Conservation (phyloP, 768 basidiomycete genomes). For the Pulveroboletus frians region DNA sequence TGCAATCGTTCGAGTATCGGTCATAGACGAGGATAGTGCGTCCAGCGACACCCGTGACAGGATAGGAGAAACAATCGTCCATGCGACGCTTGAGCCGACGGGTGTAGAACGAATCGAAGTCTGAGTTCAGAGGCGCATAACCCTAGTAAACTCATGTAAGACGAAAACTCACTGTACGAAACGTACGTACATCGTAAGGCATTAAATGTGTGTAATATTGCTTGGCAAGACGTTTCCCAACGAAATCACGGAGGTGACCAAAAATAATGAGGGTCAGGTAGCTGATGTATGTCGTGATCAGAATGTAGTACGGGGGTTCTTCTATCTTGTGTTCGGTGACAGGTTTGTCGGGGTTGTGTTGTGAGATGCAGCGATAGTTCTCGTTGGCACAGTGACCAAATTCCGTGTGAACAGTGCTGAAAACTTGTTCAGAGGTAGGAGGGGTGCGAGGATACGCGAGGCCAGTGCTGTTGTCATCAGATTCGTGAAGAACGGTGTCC, state of each 20-base stretch:
- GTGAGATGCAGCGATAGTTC: slow-evolving; percentile 61
- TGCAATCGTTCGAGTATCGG: slow-evolving; percentile 77
- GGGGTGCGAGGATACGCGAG: slow-evolving; percentile 59
- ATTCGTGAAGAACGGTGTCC: slow-evolving; percentile 57
- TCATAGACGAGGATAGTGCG: slow-evolving; percentile 86
- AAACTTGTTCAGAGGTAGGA: slow-evolving; percentile 76
- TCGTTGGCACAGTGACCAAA: slow-evolving; percentile 88
- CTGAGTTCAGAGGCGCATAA: slow-evolving; percentile 93
- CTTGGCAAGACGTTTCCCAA: slow-evolving; percentile 79
- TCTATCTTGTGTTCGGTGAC: slow-evolving; percentile 57
- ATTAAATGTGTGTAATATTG: slow-evolving; percentile 75
- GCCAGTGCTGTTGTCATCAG: slow-evolving; percentile 49
- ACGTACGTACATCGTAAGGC: slow-evolving; percentile 68
- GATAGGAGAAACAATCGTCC: slow-evolving; percentile 92
- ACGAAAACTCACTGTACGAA: not conserved
- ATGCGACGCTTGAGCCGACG: slow-evolving; percentile 90
- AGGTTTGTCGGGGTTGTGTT: slow-evolving; percentile 45
- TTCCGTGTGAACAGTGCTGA: slow-evolving; percentile 79
- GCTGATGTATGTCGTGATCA: slow-evolving; percentile 87
- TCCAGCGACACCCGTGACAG: slow-evolving; percentile 91
- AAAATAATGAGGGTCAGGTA: slow-evolving; percentile 89
- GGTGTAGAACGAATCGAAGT: slow-evolving; percentile 99
- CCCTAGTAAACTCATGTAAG: slow-evolving; percentile 50
- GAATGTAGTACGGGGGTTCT: slow-evolving; percentile 90
- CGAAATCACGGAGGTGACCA: slow-evolving; percentile 91